Evolutionary conservation across 176 grass and related monocot species (phyloP).

Genomic region (Triticum timopheevii): DNA sequence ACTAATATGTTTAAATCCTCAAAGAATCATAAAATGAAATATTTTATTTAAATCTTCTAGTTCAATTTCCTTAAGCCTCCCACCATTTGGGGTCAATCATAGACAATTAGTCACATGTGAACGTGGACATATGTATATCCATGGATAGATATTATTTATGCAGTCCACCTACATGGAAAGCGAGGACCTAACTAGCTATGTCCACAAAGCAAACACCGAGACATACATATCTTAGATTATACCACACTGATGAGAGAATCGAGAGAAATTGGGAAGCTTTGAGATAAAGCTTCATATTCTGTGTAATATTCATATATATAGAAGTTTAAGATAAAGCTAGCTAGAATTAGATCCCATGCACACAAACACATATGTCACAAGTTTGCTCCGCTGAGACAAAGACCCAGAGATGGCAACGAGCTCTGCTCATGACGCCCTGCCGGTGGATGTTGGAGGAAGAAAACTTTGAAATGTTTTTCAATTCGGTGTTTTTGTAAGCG

Average conservation of each 20-base stretch:
- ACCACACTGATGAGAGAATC: conserved; percentile 1
- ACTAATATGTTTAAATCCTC: neutral
- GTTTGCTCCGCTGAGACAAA: no score
- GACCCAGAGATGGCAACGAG: no score
- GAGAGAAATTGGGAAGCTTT: conserved; percentile 5
- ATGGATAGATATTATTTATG: neutral
- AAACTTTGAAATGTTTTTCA: no score
- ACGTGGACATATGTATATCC: neutral
- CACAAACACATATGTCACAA: neutral
- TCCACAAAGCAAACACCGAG: neutral
- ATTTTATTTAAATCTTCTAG: neutral
- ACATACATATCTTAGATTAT: neutral
- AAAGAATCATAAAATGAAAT: neutral
- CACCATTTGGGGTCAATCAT: neutral
- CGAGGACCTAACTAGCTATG: neutral
- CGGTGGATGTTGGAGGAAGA: no score
- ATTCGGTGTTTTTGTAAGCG: no score
- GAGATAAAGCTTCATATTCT: conserved; percentile 8
- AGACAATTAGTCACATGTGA: neutral
- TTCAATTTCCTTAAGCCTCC: neutral
- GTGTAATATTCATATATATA: neutral
- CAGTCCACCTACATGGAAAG: neutral
- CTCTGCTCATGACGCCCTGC: no score
- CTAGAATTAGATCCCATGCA: neutral
- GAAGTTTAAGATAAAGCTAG: conserved; percentile 4